Percentiles rank a stretch among this genome's conserved stretches.
phyloP scores from a whole-genome alignment of 306 rosid species.

The Pyrus betulifolia region DNA sequence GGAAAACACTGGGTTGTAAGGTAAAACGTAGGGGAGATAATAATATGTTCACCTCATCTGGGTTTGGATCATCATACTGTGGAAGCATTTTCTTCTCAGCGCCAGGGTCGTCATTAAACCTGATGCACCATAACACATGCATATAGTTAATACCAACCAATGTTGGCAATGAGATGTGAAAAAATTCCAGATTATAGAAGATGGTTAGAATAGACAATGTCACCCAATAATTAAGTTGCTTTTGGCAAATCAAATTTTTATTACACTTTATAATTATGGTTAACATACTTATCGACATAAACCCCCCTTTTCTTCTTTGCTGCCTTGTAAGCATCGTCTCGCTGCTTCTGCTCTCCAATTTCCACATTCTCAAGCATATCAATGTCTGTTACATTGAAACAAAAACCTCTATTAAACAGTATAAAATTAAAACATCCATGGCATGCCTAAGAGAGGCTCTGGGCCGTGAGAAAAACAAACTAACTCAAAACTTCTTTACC shows the following conservation, averaged over 20 bases:
- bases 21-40: background rate
- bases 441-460: constrained; percentile 19
- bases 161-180: background rate
- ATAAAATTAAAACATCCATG: background rate
- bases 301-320: constrained; percentile 77
- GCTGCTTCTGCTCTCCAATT: constrained; percentile 81
- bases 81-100: constrained; percentile 83
- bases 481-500: constrained; percentile 36
- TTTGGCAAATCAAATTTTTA: background rate
- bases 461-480: constrained; percentile 8
- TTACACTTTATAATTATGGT: background rate
- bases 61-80: constrained; percentile 74
- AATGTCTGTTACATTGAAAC: constrained; percentile 49
- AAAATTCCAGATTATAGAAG: background rate
- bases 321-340: constrained; percentile 84
- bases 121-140: constrained; percentile 24
- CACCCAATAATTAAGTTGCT: background rate
- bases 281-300: constrained; percentile 78
- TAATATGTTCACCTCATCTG: constrained; percentile 55
- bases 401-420: constrained; percentile 25
- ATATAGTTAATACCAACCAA: constrained; percentile 6
- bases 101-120: constrained; percentile 80
- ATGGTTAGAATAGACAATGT: background rate
- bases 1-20: background rate
- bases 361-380: constrained; percentile 96